These are phyloP conservation scores for Sordaria brevicollis DNA, from an alignment of 495 filamentous ascomycete genomes.

Conservation along the genomic window DNA sequence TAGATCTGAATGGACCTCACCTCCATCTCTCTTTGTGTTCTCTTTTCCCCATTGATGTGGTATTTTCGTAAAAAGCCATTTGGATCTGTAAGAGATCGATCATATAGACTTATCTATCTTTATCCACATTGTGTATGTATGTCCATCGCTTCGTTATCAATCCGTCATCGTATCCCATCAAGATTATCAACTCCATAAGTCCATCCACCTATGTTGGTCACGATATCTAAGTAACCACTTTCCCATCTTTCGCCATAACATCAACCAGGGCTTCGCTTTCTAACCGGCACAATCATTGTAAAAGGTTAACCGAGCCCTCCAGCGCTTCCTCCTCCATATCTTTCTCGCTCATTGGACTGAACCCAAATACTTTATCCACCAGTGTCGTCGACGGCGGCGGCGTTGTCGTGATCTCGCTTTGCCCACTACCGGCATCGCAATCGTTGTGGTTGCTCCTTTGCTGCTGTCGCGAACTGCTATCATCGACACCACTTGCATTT, in stretches of 20 bases:
- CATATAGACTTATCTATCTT: not conserved
- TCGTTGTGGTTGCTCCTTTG: not conserved
- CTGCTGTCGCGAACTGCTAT: too few species aligned
- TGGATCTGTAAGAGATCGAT: not conserved
- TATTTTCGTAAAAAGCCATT: not conserved
- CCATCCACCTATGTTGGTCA: not conserved
- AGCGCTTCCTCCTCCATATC: not conserved
- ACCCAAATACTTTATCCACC: not conserved
- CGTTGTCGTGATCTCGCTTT: too few species aligned
- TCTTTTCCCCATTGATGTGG: not conserved
- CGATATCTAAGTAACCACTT: not conserved
- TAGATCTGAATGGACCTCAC: not conserved
- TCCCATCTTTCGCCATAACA: not conserved
- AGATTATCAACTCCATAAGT: too few species aligned
- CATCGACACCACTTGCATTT: not conserved
- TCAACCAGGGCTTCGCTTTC: too few species aligned
- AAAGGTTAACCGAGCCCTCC: not conserved
- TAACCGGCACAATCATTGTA: not conserved
- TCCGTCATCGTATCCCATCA: too few species aligned
- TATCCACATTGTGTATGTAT: not conserved
- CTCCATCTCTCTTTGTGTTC: not conserved
- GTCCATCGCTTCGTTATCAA: not conserved
- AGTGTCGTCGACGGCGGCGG: too few species aligned
- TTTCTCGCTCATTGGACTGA: not conserved
- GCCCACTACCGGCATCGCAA: too few species aligned